Percentiles rank a stretch among this genome's conserved stretches.
phyloP scores from a whole-genome alignment of 2,329 filamentous ascomycete genomes.

The Colletotrichum sp. region DNA sequence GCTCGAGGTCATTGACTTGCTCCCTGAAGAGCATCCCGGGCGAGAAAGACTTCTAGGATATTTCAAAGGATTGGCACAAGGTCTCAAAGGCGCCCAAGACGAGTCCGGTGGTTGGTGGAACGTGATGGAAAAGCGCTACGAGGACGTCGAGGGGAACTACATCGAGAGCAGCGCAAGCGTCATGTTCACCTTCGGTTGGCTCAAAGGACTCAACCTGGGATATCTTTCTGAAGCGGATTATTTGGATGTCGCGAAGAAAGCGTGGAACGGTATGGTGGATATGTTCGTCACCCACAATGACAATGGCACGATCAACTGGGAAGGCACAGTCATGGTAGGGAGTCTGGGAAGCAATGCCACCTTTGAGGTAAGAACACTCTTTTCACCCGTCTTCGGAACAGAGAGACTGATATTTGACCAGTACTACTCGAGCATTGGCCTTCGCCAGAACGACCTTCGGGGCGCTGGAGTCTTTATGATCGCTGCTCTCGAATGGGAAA shows the following conservation, averaged over 20 bases:
- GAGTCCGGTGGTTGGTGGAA: conserved; percentile 61
- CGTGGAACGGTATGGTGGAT: conserved; percentile 40
- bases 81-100: conserved; percentile 47
- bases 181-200: conserved; percentile 60
- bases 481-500: conserved; percentile 32
- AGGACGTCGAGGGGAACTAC: conserved; percentile 58
- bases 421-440: conserved; percentile 31
- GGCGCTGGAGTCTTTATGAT: conserved; percentile 33
- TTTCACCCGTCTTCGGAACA: background rate
- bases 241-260: conserved; percentile 25
- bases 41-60: conserved; percentile 40
- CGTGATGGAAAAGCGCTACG: conserved; percentile 55
- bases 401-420: background rate
- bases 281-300: conserved; percentile 50
- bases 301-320: conserved; percentile 54
- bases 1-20: conserved; percentile 53
- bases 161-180: conserved; percentile 64
- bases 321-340: conserved; percentile 58
- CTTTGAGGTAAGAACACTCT: conserved; percentile 46
- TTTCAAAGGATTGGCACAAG: conserved; percentile 44
- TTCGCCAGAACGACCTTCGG: conserved; percentile 31
- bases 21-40: conserved; percentile 40
- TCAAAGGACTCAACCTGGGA: conserved; percentile 44
- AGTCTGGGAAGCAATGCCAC: conserved; percentile 53
- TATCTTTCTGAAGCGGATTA: conserved; percentile 28